phyloP scores from a whole-genome alignment of 805 yeast genomes.

The Zygosaccharomyces bisporus region DNA sequence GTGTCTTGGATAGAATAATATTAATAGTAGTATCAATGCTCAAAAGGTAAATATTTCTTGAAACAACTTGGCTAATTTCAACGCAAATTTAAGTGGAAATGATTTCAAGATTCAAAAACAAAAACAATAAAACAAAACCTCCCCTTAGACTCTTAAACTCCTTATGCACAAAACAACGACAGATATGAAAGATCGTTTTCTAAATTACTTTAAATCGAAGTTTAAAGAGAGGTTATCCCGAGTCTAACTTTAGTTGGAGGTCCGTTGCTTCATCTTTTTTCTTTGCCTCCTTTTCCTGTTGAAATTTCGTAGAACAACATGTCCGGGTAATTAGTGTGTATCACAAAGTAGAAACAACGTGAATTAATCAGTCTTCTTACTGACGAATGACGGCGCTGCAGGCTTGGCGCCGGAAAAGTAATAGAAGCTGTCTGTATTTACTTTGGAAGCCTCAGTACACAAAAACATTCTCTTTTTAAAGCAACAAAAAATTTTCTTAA shows the following conservation, averaged over 20 bases:
- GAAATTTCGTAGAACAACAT: not conserved
- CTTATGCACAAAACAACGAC: not conserved
- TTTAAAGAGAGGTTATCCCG: not conserved
- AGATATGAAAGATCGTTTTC: not conserved
- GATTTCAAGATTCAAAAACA: not conserved
- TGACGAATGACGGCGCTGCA: too few species aligned
- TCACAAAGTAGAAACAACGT: too few species aligned
- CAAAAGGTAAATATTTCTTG: slow-evolving; percentile 3
- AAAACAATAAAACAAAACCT: not conserved
- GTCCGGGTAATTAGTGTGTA: slow-evolving; percentile 1
- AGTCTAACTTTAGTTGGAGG: not conserved
- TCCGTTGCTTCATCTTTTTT: slow-evolving; percentile 3
- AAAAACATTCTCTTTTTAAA: too few species aligned
- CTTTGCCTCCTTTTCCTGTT: slow-evolving; percentile 5
- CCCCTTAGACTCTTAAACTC: not conserved
- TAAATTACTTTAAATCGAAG: not conserved
- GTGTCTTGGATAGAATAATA: not conserved
- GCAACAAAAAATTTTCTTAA: too few species aligned
- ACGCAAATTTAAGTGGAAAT: not conserved
- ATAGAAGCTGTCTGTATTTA: too few species aligned
- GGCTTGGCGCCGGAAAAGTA: too few species aligned
- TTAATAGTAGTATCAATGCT: slow-evolving; percentile 4
- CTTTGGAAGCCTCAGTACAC: too few species aligned
- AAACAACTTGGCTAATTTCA: not conserved
- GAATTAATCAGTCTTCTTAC: too few species aligned